phyloP scores from a whole-genome alignment of 2,329 filamentous ascomycete species.

The Calonectria hawksworthii region DNA sequence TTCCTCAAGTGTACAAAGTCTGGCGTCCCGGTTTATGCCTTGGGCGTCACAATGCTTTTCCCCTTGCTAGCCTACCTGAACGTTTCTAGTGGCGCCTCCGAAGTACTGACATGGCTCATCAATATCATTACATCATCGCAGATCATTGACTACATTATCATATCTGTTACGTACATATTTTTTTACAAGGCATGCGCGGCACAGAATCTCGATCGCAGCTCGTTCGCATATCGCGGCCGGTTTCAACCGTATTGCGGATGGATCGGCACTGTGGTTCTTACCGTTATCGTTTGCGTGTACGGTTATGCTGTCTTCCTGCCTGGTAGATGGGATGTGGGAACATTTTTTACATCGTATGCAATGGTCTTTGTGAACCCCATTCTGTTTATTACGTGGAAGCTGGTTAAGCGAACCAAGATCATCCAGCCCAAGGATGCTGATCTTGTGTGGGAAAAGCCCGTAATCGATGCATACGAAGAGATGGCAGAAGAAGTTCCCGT shows the following conservation, averaged over 20 bases:
- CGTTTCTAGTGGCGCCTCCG: slow-evolving; percentile 53
- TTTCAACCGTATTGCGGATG: slow-evolving; percentile 2
- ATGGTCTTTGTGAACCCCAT: slow-evolving; percentile 61
- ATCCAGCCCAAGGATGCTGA: slow-evolving; percentile 63
- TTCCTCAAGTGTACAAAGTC: slow-evolving; percentile 65
- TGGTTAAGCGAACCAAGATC: slow-evolving; percentile 66
- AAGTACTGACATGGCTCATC: slow-evolving; percentile 59
- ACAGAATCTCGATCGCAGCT: slow-evolving; percentile 57
- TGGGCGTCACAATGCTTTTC: slow-evolving; percentile 59
- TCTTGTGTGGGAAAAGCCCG: slow-evolving; percentile 57
- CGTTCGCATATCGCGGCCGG: slow-evolving; percentile 63
- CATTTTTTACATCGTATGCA: slow-evolving; percentile 60
- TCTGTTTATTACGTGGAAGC: slow-evolving; percentile 68
- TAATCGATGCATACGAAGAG: neutral
- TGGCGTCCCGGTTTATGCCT: slow-evolving; percentile 67
- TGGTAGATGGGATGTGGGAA: slow-evolving; percentile 56
- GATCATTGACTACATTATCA: slow-evolving; percentile 64
- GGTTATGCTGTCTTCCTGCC: slow-evolving; percentile 65
- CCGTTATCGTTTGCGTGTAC: slow-evolving; percentile 45
- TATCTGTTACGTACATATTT: slow-evolving; percentile 67
- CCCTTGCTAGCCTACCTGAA: slow-evolving; percentile 59
- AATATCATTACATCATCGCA: slow-evolving; percentile 61
- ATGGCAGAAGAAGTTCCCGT: neutral
- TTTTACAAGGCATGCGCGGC: slow-evolving; percentile 67
- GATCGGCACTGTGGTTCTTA: neutral